Evolutionary conservation across 75 land plant species (phyloP).

Genomic region (Cupressus sempervirens): DNA sequence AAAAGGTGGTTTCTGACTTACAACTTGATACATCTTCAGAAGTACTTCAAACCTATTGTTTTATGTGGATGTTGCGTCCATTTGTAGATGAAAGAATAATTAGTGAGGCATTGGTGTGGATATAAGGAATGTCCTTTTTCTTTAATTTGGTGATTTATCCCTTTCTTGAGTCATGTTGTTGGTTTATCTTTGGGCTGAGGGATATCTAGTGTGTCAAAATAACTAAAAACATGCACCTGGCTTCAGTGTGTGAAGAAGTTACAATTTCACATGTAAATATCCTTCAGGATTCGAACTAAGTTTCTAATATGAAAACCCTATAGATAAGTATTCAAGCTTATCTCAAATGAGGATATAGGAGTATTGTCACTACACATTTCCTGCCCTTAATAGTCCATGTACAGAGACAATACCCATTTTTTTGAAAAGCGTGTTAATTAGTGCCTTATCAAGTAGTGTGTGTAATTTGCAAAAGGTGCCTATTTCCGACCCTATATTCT

Average conservation of each 20-base stretch:
- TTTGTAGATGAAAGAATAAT: constrained; percentile 25
- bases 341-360: neutral
- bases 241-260: neutral
- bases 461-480: neutral
- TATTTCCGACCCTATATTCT: neutral
- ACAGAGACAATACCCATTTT: neutral
- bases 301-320: too few relatives aligned
- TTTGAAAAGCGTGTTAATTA: neutral
- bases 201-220: neutral
- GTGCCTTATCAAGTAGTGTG: neutral
- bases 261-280: too few relatives aligned
- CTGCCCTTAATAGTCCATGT: neutral
- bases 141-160: neutral
- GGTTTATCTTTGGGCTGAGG: neutral
- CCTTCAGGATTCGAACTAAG: neutral
- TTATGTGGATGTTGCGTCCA: constrained; percentile 34
- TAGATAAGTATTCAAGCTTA: neutral
- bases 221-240: neutral
- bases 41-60: constrained; percentile 24
- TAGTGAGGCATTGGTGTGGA: constrained; percentile 25
- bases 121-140: neutral
- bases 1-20: constrained; percentile 22
- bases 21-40: constrained; percentile 25
- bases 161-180: neutral
- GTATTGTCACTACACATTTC: neutral